Evolutionary conservation across 163 green algal species (phyloP), one percentile per base, ranked within the genome.

Genomic region (Chlorella variabilis): DNA sequence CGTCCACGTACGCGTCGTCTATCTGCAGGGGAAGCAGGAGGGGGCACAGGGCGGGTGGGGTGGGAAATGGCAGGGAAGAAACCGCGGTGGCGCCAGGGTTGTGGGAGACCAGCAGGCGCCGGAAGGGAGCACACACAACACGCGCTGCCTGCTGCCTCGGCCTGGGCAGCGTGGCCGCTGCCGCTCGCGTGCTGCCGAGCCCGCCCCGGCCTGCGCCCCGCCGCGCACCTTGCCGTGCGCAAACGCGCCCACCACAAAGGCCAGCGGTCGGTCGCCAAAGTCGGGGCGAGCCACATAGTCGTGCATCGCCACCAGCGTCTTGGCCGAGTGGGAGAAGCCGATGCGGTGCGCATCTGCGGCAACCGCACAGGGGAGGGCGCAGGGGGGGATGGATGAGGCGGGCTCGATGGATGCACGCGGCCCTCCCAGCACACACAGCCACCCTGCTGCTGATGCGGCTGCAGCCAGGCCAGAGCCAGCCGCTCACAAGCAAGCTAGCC

Each of bases 231-330:
- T 90, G 33, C 96, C 96, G 84, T 98, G 94, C 25, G 96, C 92
- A 81, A 99, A 98, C 1, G 93, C 96, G 3, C 96, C 96, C 29
- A 99, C 90, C 71, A 97, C 89, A 84, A 98, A 98, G 38, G 97
- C 94, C 1, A 95, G 77, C 11, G 91, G 88, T 59, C 82, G 81
- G 23, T 90, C 81, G 8, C 27, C 59, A n/a, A 80, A 18, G 54
- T 80, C 73, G 2, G 73, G 71, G 21, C 56, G 54, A 36, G 38
- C 21, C 73, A 80, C 73, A 25, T n/a, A 80, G 77, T 74, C 73
- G 23, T 89, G 74, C 51, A 88, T 71, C 20, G 69, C 56, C 20
- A 78, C 71, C 3, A 80, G 51, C 3, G 36, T 80, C 41, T 63
- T 88, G 0, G 94, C 88, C 38, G 79, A 92, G 68, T 91, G 91